phyloP scores from a whole-genome alignment of 2,329 filamentous ascomycete genomes.

The Colletotrichum graminicola region DNA sequence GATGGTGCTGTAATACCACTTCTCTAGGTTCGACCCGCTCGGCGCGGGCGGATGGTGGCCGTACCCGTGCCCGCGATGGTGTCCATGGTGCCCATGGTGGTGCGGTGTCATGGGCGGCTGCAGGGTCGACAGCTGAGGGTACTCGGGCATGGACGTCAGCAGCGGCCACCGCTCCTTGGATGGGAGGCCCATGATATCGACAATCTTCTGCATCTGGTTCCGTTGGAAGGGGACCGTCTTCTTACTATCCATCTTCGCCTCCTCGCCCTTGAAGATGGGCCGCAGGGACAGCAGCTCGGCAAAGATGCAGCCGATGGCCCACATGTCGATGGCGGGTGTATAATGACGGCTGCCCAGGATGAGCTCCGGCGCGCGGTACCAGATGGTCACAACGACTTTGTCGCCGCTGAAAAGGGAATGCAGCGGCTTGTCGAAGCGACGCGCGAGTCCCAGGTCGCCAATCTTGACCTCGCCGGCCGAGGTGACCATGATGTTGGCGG shows the following conservation, averaged over 20 bases:
- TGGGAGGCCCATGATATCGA: constrained; percentile 93
- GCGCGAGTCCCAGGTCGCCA: constrained; percentile 91
- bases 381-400: constrained; percentile 98
- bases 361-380: constrained; percentile 96
- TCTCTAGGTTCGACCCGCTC: constrained; percentile 72
- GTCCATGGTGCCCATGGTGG: constrained; percentile 55
- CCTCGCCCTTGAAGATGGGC: constrained; percentile 98
- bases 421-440: constrained; percentile 93
- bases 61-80: constrained; percentile 51
- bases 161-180: constrained; percentile 91
- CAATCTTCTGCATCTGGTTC: constrained; percentile 99
- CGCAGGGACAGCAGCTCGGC: constrained; percentile 90
- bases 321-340: constrained; percentile 95
- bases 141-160: constrained; percentile 88
- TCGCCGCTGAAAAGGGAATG: constrained; percentile 93
- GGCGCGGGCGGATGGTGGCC: constrained; percentile 45
- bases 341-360: constrained; percentile 95
- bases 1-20: constrained; percentile 82
- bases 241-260: constrained; percentile 98
- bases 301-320: constrained; percentile 98
- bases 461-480: constrained; percentile 92
- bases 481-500: constrained; percentile 99
- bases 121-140: constrained; percentile 73
- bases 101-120: constrained; percentile 63
- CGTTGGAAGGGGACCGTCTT: constrained; percentile 97